Base-by-base conservation (phyloP, 2,329 filamentous ascomycete species). In the Cordyceps pruinosa region DNA sequence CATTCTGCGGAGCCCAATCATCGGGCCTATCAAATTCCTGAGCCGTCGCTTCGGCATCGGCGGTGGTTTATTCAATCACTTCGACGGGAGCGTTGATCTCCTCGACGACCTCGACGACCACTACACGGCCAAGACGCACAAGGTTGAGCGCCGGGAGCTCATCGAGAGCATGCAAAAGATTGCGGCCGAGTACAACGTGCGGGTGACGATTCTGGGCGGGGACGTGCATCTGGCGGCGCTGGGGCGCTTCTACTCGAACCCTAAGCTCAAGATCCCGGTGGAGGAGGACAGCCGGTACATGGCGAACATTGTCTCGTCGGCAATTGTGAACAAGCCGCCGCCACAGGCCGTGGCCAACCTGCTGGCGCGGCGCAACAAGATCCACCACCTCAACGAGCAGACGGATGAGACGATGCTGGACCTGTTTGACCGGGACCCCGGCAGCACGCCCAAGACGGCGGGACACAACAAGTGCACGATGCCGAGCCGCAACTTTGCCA, bases 21-120 rank as follows among this genome's bases (percentile, higher is more conserved):
- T 97, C 67, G 91, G 88, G 0, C 91, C 92, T 0, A 84, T 97
- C 68, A 92, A 91, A 66, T 86, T 97, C 61, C 70, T 97, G 65
- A 94, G 96, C 76, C 89, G 92, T 70, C 84, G 92, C 26, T 96
- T 97, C 63, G 93, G 93, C 57, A 73, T 96, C 45, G 83, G 88
- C 5, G 92, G 91, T 49, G 84, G 85, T 53, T 77, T 97, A 45
- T 96, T 97, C 78, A 97, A 97, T 72, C 82, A 90, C 57, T 97
- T 97, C 64, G 93, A 97, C 65, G 93, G 93, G 51, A 92, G 88
- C 56, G 88, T 97, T 25, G 94, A 97, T 73, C 84, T 97, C 25
- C 77, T 96, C 17, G 92, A 97, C 69, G 91, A 96, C 64, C 78
- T 96, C 21, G 93, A 97, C 70, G 94, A 99, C 70, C 94, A 99